These are phyloP conservation scores for Berberis thunbergii DNA, from an alignment of 164 flowering plant genomes.

Conservation along the genomic window DNA sequence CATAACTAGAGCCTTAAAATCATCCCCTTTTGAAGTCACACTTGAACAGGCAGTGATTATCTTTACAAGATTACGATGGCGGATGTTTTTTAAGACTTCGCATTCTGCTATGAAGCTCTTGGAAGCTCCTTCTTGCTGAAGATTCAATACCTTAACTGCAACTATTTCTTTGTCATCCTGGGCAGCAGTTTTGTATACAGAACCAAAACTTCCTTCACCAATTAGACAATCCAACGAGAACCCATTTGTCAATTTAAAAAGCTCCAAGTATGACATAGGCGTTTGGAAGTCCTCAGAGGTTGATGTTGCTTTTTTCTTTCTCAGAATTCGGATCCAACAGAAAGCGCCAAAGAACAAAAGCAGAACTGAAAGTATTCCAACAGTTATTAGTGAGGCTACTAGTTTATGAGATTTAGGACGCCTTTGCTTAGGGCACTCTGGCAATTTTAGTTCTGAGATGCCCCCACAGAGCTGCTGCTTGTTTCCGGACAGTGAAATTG, in stretches of 20 bases:
- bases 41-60: slow-evolving; percentile 11
- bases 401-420: background rate
- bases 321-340: background rate
- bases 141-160: slow-evolving; percentile 6
- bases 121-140: slow-evolving; percentile 5
- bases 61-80: slow-evolving; percentile 9
- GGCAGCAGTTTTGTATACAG: slow-evolving; percentile 4
- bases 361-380: background rate
- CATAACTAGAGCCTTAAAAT: slow-evolving; percentile 13
- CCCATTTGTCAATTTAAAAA: slow-evolving; percentile 1
- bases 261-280: background rate
- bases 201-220: slow-evolving; percentile 4
- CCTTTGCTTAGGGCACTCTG: background rate
- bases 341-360: background rate
- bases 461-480: slow-evolving; percentile 9
- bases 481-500: slow-evolving; percentile 6
- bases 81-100: slow-evolving; percentile 4
- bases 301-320: background rate
- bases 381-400: background rate
- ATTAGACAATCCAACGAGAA: slow-evolving; percentile 4
- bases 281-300: background rate
- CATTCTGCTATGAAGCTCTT: slow-evolving; percentile 13
- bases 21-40: slow-evolving; percentile 3
- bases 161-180: background rate
- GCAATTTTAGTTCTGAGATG: slow-evolving; percentile 2